These are phyloP conservation scores for Microsporum ferrugineum DNA, from an alignment of 2,329 filamentous ascomycete species.

Conservation along the genomic window DNA sequence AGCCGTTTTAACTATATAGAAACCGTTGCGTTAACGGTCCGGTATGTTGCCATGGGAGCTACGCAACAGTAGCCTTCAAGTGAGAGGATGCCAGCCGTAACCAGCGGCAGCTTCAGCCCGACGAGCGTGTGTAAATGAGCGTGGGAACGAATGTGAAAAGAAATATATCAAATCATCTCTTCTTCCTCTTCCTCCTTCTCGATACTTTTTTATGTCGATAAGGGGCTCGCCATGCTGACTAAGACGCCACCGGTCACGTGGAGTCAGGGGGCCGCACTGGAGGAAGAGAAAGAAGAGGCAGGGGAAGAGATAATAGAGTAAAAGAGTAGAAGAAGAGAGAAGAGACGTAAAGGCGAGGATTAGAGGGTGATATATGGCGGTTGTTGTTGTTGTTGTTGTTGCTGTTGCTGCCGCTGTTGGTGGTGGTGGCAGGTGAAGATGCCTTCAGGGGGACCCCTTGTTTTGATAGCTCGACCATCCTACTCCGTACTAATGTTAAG, in stretches of 20 bases:
- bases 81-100: background rate
- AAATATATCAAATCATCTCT: background rate
- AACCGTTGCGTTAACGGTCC: background rate
- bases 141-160: background rate
- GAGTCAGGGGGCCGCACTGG: background rate
- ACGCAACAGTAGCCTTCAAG: background rate
- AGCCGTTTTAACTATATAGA: background rate
- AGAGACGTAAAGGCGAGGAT: background rate
- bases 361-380: background rate
- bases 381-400: background rate
- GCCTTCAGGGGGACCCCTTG: background rate
- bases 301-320: background rate
- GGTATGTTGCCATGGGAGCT: background rate
- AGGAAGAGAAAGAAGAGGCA: background rate
- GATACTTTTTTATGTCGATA: background rate
- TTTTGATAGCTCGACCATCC: background rate
- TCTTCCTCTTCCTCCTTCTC: background rate
- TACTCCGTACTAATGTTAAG: background rate
- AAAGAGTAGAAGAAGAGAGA: background rate
- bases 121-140: background rate
- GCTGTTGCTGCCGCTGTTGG: background rate
- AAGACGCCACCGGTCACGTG: background rate
- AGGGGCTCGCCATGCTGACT: conserved; percentile 2
- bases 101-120: conserved; percentile 1
- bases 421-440: background rate